Evolutionary conservation across 2,329 filamentous ascomycete genomes (phyloP).

Genomic region (Colletotrichum viniferum): DNA sequence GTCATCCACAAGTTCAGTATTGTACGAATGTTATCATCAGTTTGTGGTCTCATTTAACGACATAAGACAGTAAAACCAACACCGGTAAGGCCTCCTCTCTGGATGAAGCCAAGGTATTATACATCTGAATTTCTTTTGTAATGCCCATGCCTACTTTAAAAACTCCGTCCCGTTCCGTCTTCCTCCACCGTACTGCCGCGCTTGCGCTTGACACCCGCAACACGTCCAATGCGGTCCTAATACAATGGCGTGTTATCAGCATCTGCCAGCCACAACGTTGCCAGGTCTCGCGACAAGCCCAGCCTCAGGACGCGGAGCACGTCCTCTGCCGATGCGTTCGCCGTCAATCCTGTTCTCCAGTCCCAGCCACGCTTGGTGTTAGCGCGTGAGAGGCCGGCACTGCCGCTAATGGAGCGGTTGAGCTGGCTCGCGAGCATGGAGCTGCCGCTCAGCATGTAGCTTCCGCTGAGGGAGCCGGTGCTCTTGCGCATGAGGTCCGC

Average conservation of each 20-base stretch:
- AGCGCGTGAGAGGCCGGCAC: conserved; percentile 34
- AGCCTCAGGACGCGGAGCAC: conserved; percentile 75
- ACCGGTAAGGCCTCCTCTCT: background rate
- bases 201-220: conserved; percentile 15
- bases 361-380: conserved; percentile 70
- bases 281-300: conserved; percentile 76
- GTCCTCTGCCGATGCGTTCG: conserved; percentile 66
- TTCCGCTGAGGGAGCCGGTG: conserved; percentile 54
- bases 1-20: background rate
- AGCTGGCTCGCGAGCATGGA: conserved; percentile 70
- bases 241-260: conserved; percentile 59
- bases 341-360: conserved; percentile 79
- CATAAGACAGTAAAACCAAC: background rate
- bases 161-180: background rate
- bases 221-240: conserved; percentile 26
- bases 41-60: background rate
- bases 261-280: conserved; percentile 70
- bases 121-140: conserved; percentile 8
- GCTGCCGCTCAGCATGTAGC: conserved; percentile 75
- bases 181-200: background rate
- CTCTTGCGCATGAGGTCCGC: conserved; percentile 66
- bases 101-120: background rate
- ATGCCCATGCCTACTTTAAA: background rate
- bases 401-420: conserved; percentile 61
- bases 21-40: background rate